phyloP scores from a whole-genome alignment of 1,139 yeast species.

The Yamadazyma triangularis region DNA sequence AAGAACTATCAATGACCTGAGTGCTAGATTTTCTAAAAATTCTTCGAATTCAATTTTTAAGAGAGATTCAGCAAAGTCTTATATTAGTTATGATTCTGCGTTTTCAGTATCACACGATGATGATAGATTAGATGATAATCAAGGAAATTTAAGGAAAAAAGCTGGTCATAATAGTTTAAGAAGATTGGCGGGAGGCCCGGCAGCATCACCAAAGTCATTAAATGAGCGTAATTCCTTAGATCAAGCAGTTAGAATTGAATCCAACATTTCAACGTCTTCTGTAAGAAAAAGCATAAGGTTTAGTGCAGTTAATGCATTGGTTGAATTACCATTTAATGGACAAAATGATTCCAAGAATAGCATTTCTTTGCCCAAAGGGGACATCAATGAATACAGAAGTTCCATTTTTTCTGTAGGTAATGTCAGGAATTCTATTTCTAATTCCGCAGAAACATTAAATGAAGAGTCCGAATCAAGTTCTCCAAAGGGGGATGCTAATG shows the following conservation, averaged over 20 bases:
- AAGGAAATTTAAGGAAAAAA: constrained; percentile 28
- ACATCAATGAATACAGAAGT: constrained; percentile 18
- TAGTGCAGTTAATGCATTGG: constrained; percentile 38
- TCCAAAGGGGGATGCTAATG: no score
- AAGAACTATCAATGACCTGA: constrained; percentile 20
- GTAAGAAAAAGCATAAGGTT: constrained; percentile 30
- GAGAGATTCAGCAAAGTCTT: constrained; percentile 44
- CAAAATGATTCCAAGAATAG: constrained; percentile 11
- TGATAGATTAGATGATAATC: constrained; percentile 7
- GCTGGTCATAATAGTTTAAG: constrained; percentile 35
- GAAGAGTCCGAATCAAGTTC: no score
- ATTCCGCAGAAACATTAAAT: constrained; percentile 16
- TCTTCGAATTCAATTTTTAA: constrained; percentile 26
- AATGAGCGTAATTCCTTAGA: constrained; percentile 20
- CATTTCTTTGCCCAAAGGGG: constrained; percentile 16
- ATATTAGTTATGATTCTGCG: constrained; percentile 54
- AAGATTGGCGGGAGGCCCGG: constrained; percentile 17
- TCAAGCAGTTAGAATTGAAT: constrained; percentile 16
- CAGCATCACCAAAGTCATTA: not conserved
- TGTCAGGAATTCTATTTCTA: constrained; percentile 13
- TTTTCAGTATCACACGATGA: constrained; percentile 35
- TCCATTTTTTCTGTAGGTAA: constrained; percentile 34
- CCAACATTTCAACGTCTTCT: constrained; percentile 23
- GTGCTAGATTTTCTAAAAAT: constrained; percentile 21
- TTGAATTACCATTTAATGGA: constrained; percentile 38